A percentile compares a stretch with the other conserved stretches of the same genome.
These are phyloP conservation scores for Penicillium bovifimosum DNA, from an alignment of 495 filamentous ascomycete species.

Conservation along the genomic window DNA sequence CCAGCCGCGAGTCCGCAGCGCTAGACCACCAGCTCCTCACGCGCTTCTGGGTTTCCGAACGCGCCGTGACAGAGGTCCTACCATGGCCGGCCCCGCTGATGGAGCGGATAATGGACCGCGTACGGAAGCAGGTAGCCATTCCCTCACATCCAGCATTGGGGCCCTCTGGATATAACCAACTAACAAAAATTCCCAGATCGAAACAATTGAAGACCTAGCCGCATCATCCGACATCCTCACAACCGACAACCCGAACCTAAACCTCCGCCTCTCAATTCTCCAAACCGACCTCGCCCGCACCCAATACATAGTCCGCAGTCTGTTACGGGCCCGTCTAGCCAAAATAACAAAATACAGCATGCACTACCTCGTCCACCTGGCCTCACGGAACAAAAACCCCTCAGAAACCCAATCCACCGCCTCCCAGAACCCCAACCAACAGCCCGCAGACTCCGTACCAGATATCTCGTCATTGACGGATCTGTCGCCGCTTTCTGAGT, in stretches of 20 bases:
- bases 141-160: not conserved
- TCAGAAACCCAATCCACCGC: slow-evolving; percentile 43
- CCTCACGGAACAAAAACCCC: slow-evolving; percentile 56
- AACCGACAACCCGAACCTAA: slow-evolving; percentile 75
- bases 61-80: slow-evolving; percentile 78
- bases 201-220: slow-evolving; percentile 69
- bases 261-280: slow-evolving; percentile 87
- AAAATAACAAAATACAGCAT: slow-evolving; percentile 54
- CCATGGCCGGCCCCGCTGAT: slow-evolving; percentile 60
- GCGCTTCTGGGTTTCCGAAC: slow-evolving; percentile 86
- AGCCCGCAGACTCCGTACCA: slow-evolving; percentile 36
- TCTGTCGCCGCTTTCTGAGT: slow-evolving; percentile 54
- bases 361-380: slow-evolving; percentile 38
- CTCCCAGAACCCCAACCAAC: slow-evolving; percentile 12
- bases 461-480: slow-evolving; percentile 36
- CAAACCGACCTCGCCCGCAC: slow-evolving; percentile 94
- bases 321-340: slow-evolving; percentile 75
- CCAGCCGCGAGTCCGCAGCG: slow-evolving; percentile 51
- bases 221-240: slow-evolving; percentile 37
- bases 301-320: slow-evolving; percentile 83
- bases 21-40: slow-evolving; percentile 85
- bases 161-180: too few relatives aligned
- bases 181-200: slow-evolving; percentile 44
- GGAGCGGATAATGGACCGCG: slow-evolving; percentile 72
- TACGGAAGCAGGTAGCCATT: slow-evolving; percentile 56